Base-by-base conservation (phyloP, 768 basidiomycete species). In the Pleurotus salmoneostramineus region DNA sequence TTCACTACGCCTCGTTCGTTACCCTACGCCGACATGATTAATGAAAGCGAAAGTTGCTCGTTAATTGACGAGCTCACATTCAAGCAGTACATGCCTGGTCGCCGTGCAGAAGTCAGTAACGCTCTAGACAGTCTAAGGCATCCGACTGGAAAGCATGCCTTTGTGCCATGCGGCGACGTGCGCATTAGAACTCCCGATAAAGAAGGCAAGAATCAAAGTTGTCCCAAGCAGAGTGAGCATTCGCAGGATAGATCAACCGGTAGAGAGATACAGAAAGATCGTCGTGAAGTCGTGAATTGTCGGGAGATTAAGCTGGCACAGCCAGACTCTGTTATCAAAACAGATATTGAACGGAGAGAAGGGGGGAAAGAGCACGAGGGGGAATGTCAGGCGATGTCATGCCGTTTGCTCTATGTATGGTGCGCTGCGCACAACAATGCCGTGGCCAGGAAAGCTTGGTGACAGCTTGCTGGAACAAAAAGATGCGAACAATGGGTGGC, bases 71-170 rank as follows among this genome's bases (percentile, higher is more conserved):
- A 12, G 17, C 56, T 74, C 12, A 74, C 74, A 34, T 74, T 72
- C 33, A 73, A 42, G 56, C 75, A 76, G 40, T 72, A 73, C 70
- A 72, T 74, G 12, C 68, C 73, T 71, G 17, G 21, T 10, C 5
- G 7, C 12, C 34, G 3, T 2, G 11, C 14, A 3, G 2, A 14
- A 48, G 7, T 56, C n/a, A 56, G 56, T 31, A 43, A 17, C 27
- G n/a, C n/a, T n/a, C n/a, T 27, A 17, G 35, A n/a, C 4, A 31
- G 21, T 11, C 15, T 14, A 27, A 60, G 45, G 7, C 50, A 56
- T 4, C 3, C 3, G 40, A n/a, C 10, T 42, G 15, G 21, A 7
- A 15, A 54, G 6, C 7, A 11, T 36, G 67, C 71, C 70, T 65
- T 63, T 68, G 46, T 70, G 66, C 68, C 67, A 72, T 32, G 68